These are phyloP conservation scores for Trichoderma asperelloides DNA, from an alignment of 495 filamentous ascomycete genomes.

Conservation along the genomic window DNA sequence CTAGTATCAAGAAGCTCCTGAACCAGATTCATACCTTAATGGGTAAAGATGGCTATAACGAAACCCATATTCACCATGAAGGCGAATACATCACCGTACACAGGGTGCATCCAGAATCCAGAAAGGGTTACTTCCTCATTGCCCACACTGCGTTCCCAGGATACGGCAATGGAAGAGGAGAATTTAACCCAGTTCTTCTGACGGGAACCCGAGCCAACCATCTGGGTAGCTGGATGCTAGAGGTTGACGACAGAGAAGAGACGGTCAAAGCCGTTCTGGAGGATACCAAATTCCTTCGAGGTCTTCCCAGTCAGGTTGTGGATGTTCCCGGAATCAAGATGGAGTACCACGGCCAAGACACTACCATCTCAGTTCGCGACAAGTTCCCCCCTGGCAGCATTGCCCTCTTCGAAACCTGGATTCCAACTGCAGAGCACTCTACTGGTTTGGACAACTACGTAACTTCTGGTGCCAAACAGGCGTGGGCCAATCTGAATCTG, in stretches of 20 bases:
- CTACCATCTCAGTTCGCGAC: slow-evolving; percentile 71
- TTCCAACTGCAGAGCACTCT: slow-evolving; percentile 72
- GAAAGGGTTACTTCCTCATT: slow-evolving; percentile 89
- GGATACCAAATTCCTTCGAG: slow-evolving; percentile 63
- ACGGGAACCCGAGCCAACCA: slow-evolving; percentile 65
- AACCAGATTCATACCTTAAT: slow-evolving; percentile 90
- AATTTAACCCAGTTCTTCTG: slow-evolving; percentile 67
- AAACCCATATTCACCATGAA: slow-evolving; percentile 95
- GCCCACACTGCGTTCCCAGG: slow-evolving; percentile 92
- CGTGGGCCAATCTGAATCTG: slow-evolving; percentile 63
- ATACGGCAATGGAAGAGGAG: slow-evolving; percentile 69
- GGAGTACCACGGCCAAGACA: slow-evolving; percentile 57
- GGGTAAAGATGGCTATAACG: slow-evolving; percentile 87
- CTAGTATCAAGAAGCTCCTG: slow-evolving; percentile 77
- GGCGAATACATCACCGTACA: slow-evolving; percentile 94
- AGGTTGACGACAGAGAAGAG: slow-evolving; percentile 64
- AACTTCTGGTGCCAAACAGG: slow-evolving; percentile 69
- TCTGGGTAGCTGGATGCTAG: slow-evolving; percentile 80
- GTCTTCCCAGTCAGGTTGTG: slow-evolving; percentile 71
- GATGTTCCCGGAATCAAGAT: slow-evolving; percentile 62
- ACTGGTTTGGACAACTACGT: slow-evolving; percentile 74
- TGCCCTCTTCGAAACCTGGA: slow-evolving; percentile 91
- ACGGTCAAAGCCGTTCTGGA: slow-evolving; percentile 51
- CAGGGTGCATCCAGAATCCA: slow-evolving; percentile 77
- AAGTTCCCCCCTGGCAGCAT: slow-evolving; percentile 87